Conservation (phyloP, 2,329 filamentous ascomycete species). For the Aspergillus chevalieri region DNA sequence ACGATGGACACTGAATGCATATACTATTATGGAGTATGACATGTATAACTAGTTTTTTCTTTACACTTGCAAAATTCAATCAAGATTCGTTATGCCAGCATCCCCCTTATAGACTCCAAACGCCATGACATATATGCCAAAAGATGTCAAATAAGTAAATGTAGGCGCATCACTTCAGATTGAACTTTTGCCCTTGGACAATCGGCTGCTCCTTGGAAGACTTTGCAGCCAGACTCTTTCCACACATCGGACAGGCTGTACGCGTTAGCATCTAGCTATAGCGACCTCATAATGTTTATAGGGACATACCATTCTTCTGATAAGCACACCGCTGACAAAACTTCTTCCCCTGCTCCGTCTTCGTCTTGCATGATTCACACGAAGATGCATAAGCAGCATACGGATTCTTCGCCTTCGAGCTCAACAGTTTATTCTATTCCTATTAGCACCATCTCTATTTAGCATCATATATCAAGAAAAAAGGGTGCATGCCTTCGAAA, state of each 20-base stretch:
- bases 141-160: background rate
- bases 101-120: conserved; percentile 3
- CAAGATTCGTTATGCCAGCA: background rate
- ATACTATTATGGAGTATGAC: conserved; percentile 27
- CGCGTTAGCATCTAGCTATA: conserved; percentile 3
- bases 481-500: conserved; percentile 49
- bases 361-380: conserved; percentile 58
- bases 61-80: background rate
- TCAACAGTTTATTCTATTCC: conserved; percentile 56
- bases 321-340: conserved; percentile 60
- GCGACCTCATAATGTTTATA: conserved; percentile 1
- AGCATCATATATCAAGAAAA: background rate
- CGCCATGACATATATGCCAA: conserved; percentile 6
- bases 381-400: conserved; percentile 59
- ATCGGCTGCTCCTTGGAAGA: conserved; percentile 44
- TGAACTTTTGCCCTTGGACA: conserved; percentile 58
- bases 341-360: conserved; percentile 56
- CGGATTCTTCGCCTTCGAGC: conserved; percentile 59
- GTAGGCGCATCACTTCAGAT: conserved; percentile 47
- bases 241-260: conserved; percentile 58
- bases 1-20: conserved; percentile 23
- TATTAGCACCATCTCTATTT: background rate
- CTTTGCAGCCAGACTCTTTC: conserved; percentile 48
- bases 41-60: conserved; percentile 34
- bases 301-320: conserved; percentile 50